Base-by-base conservation (phyloP, 2,329 filamentous ascomycete genomes). In the Botrytis pseudocinerea region DNA sequence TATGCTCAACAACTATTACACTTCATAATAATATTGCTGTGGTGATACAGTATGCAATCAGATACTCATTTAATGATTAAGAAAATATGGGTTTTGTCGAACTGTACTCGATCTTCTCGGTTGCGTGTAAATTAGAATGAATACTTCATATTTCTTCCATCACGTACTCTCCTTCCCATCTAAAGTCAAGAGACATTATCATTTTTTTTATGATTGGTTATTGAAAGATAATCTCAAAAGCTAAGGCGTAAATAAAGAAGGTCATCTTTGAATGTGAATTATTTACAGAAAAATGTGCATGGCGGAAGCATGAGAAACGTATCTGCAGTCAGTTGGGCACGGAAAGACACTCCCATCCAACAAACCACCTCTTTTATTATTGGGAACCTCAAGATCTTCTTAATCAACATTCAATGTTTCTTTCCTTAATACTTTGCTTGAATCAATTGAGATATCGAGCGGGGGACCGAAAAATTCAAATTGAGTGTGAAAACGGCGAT, bases 241-340 rank as follows among this genome's bases (percentile, higher is more conserved):
- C 2, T 18, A 3, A 28, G 7, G 8, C 18, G 0, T 28, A 9
- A 18, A 28, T 4, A 9, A 1, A 57, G 8, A 54, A 16, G 12
- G 25, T 54, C 25, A 57, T 57, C 4, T 18, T 18, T 57, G 51
- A 7, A 18, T 9, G 14, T 57, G 2, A 32, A 57, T 18, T 57
- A 3, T 57, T 18, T 57, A 14, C 14, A 18, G 14, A 28, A 57
- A 57, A 16, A 28, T 32, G 14, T 18, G n/a, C 9, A 4, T 7
- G 25, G 2, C 25, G 25, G 48, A n/a, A 54, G 25, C 25, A 54
- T 54, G 5, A 2, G 10, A 1, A 54, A 12, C 12, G 7, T n/a
- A 54, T 54, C 25, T 54, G 48, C 25, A n/a, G 48, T 5, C 48
- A n/a, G 10, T 2, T n/a, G 10, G 10, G 48, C 14, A 54, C 25